Conservation (phyloP, 768 basidiomycete genomes). For the Xerocomus brunneocitrinus region DNA sequence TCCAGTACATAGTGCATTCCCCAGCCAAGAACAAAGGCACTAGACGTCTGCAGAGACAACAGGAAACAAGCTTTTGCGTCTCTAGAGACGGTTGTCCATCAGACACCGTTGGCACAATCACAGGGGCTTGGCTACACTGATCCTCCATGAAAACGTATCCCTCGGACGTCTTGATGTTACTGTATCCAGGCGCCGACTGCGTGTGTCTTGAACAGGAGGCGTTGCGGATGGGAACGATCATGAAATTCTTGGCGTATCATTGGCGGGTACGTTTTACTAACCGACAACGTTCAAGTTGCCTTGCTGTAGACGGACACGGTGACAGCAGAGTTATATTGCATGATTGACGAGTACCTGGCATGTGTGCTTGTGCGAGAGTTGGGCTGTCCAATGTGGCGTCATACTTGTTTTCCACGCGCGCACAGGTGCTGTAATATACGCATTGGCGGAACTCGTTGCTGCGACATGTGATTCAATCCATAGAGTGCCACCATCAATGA, state of each 20-base stretch:
- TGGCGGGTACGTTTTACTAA: not conserved
- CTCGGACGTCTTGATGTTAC: not conserved
- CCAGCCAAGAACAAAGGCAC: no score
- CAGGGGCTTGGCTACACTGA: not conserved
- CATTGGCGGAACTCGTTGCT: not conserved
- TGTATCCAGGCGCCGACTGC: not conserved
- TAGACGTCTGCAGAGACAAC: not conserved
- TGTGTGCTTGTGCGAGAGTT: not conserved
- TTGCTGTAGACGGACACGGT: not conserved
- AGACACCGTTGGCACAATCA: not conserved
- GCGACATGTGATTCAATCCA: not conserved
- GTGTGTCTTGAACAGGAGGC: not conserved
- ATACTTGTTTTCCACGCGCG: constrained; percentile 3
- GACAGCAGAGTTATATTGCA: not conserved
- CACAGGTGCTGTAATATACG: not conserved
- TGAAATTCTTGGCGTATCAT: not conserved
- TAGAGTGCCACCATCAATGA: not conserved
- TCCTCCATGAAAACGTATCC: not conserved
- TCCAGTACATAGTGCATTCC: not conserved
- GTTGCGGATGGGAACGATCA: not conserved
- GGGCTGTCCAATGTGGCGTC: not conserved
- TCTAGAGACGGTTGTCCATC: not conserved
- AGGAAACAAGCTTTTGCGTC: not conserved
- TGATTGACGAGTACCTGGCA: not conserved
- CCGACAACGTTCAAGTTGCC: not conserved